These are phyloP conservation scores for Rhodosorus marinus DNA, from an alignment of 23 red algal species.

Conservation along the genomic window DNA sequence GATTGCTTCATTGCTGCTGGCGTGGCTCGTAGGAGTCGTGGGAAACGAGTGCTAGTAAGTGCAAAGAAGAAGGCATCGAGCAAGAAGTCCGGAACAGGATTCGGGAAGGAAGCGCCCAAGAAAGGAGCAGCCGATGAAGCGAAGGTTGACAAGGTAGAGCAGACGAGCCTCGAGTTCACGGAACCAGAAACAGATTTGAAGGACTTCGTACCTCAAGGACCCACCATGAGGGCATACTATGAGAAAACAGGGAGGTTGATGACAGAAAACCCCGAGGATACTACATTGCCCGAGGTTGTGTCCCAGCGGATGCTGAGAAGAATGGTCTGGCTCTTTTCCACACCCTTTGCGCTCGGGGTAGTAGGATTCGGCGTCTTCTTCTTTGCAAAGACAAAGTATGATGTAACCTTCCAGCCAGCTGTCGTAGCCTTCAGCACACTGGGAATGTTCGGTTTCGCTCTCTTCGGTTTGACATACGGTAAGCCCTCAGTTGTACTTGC, in stretches of 20 bases:
- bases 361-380: constrained; percentile 37
- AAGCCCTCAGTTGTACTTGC: too few species aligned
- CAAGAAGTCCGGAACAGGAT: too few species aligned
- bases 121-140: too few species aligned
- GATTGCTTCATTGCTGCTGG: too few species aligned
- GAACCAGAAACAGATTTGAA: too few species aligned
- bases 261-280: background rate
- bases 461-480: constrained; percentile 48
- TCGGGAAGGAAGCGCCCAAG: too few species aligned
- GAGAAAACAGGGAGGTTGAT: background rate
- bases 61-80: too few species aligned
- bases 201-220: too few species aligned
- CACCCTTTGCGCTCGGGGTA: constrained; percentile 36
- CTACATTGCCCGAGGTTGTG: constrained; percentile 25
- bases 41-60: too few species aligned
- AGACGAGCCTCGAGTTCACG: too few species aligned
- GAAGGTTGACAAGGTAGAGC: too few species aligned
- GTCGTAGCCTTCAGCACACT: constrained; percentile 53
- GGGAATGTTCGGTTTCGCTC: constrained; percentile 30
- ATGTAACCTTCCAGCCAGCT: constrained; percentile 30
- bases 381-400: constrained; percentile 37
- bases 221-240: background rate
- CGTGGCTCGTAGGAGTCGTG: too few species aligned
- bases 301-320: constrained; percentile 52
- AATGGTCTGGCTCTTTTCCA: constrained; percentile 30